A percentile compares a stretch with the other conserved stretches of the same genome.
Evolutionary conservation across 495 filamentous ascomycete species (phyloP).

Genomic region (Halenospora varia): DNA sequence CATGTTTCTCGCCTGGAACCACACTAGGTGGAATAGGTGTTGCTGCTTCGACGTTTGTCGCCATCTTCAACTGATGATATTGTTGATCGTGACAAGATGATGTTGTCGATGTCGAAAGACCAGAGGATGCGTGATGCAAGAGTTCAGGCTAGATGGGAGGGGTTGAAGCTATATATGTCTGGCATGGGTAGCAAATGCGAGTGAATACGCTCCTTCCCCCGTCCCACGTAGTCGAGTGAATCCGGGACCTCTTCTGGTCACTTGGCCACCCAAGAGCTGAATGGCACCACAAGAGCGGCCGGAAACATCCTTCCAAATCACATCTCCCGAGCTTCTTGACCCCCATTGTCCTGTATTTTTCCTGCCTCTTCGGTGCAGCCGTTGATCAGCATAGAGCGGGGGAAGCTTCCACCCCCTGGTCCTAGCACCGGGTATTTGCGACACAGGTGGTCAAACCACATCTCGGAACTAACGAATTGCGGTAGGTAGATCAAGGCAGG

Average conservation of each 20-base stretch:
- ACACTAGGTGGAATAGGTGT: neutral
- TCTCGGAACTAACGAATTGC: neutral
- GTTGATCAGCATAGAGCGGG: neutral
- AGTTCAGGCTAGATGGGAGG: neutral
- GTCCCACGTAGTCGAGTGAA: neutral
- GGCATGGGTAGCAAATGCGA: neutral
- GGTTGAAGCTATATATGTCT: neutral
- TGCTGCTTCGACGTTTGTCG: neutral
- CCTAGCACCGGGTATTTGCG: neutral
- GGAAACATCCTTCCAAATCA: neutral
- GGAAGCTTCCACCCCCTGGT: neutral
- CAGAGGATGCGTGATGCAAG: neutral
- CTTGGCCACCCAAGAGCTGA: neutral
- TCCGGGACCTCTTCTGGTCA: neutral
- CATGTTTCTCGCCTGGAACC: slow-evolving; percentile 4
- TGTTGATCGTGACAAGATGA: neutral
- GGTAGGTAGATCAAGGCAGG: neutral
- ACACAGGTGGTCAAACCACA: neutral
- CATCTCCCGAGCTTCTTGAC: neutral
- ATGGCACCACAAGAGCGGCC: neutral
- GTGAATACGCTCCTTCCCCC: neutral
- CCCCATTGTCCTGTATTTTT: neutral
- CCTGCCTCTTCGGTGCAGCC: neutral
- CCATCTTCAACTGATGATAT: neutral
- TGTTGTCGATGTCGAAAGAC: neutral